Base-by-base conservation (phyloP, 2,329 filamentous ascomycete species). In the Bipolaris cookei region DNA sequence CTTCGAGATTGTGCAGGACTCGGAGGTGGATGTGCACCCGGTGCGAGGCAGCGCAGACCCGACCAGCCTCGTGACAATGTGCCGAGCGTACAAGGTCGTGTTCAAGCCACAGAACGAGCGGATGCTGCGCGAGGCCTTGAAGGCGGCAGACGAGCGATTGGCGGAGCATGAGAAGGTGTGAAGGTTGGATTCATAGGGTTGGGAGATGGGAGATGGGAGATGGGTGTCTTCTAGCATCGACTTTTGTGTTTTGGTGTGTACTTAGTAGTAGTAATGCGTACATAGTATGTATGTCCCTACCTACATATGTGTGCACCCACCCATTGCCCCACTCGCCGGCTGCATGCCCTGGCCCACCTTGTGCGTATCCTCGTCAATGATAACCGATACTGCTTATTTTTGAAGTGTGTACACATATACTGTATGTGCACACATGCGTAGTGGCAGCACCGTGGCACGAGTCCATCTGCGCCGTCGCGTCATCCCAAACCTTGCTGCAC, bases 11-110 rank as follows among this genome's bases (percentile, higher is more conserved):
- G 76, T 83, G 51, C 82, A 81, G 58, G 75, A 80, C 49, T 82
- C 83, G 38, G 76, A 82, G 6, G 80, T 85, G 0, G 84, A 88
- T 50, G 82, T 81, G 25, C 82, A 89, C 69, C 87, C 86, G 1
- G 76, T 89, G 6, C 76, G 74, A 10, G 87, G 87, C 0, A 87
- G 83, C 61, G 78, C 82, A 3, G 86, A 88, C 65, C 86, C 85
- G 1, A 85, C 84, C 3, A 87, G 85, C 59, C 70, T 89, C 57
- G 86, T 88, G 2, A 82, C 84, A 1, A 83, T 88, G 74, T 86
- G 85, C 6, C 80, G 79, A 51, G 79, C 81, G 38, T 89, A 86
- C 67, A 82, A 81, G 67, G 83, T 86, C 13, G 78, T 76, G 4
- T 87, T 89, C 67, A 81, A 85, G 38, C 86, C 86, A 14, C 78